Conservation (phyloP, 2,329 filamentous ascomycete genomes). For the Fusarium ambrosium region DNA sequence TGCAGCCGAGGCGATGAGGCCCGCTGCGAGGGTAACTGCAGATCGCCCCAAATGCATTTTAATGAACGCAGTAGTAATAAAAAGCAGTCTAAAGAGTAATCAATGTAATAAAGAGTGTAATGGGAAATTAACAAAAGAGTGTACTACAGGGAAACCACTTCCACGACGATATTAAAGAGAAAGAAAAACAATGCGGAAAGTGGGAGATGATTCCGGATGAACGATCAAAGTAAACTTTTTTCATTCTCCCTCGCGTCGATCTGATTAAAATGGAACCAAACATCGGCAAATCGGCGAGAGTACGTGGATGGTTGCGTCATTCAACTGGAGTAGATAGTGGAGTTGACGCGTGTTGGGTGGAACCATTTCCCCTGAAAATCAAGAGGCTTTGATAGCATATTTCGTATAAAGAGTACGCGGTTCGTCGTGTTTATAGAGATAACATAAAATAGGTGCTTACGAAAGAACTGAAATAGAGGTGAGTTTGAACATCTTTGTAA, state of each 20-base stretch:
- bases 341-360: slow-evolving; percentile 7
- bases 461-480: neutral
- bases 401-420: neutral
- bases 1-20: slow-evolving; percentile 25
- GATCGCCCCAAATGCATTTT: slow-evolving; percentile 22
- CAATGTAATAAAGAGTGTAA: neutral
- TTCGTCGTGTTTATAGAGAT: neutral
- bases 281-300: neutral
- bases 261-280: neutral
- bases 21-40: slow-evolving; percentile 21
- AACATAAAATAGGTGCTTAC: neutral
- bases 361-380: slow-evolving; percentile 10
- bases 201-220: neutral
- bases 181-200: neutral
- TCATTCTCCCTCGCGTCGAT: neutral
- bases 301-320: slow-evolving; percentile 13
- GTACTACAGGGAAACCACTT: neutral
- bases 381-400: neutral
- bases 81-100: neutral
- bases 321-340: neutral
- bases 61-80: neutral
- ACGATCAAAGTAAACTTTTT: neutral
- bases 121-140: neutral
- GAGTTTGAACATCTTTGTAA: neutral
- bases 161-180: neutral